Base-by-base conservation (phyloP, 169 alveolate genomes). In the Eimeria praecox region DNA sequence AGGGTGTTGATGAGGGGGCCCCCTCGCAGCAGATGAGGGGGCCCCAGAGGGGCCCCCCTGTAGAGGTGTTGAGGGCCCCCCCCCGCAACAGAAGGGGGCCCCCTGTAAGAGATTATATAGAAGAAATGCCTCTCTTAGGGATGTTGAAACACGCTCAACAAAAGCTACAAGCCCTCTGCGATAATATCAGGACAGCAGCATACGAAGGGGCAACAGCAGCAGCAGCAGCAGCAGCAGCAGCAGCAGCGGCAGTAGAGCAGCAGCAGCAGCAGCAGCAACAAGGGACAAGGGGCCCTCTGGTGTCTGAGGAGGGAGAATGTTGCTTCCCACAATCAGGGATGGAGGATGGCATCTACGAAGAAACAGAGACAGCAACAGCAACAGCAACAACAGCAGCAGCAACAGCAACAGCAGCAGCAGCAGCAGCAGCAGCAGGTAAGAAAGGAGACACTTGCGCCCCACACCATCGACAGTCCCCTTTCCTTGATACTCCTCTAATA, bases 201-300 rank as follows among this genome's bases (percentile, higher is more conserved):
- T 66, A 66, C n/a, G 24, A 24, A n/a, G n/a, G n/a, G n/a, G n/a
- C n/a, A n/a, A n/a, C n/a, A n/a, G 49, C 82, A 71, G 82, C 49
- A 30, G 82, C 10, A n/a, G 82, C 49, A 71, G 82, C 46, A 71
- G 42, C 49, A 71, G 49, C 82, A 71, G 46, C 69, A 59, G 69
- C 69, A 59, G n/a, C 69, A 59, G 69, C 69, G 22, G 69, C 69
- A 59, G 69, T 22, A 5, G 69, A 59, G n/a, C 69, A 52, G 6
- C 62, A 52, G 62, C 62, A 52, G 62, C 62, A 52, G 62, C 62
- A 12, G 18, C 6, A 52, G 0, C 5, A 52, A 20, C 62, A 52
- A 20, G 6, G 62, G 9, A 52, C 9, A 1, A 52, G 62, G 62
- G 62, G 62, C 62, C 0, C 62, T 20, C 24, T 52, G 62, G 9